A percentile compares a stretch with the other conserved stretches of the same genome.
phyloP scores from a whole-genome alignment of 306 rosid genomes.

The Castanea sativa region DNA sequence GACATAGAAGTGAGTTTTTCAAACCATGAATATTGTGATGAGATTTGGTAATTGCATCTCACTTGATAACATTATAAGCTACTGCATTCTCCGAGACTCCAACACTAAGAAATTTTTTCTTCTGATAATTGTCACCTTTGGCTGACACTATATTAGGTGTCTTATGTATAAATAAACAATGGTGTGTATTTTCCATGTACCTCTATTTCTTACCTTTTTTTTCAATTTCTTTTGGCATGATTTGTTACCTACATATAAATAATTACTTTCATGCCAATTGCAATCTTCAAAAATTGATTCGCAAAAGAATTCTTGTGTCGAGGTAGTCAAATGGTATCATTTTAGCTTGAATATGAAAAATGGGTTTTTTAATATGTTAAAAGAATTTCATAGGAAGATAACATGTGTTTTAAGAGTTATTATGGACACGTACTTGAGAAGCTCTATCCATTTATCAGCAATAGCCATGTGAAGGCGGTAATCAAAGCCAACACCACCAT shows the following conservation, averaged over 20 bases:
- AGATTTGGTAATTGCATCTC: not conserved
- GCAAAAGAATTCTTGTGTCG: not conserved
- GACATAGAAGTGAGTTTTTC: not conserved
- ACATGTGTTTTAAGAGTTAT: slow-evolving; percentile 4
- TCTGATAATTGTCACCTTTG: not conserved
- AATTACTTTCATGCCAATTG: not conserved
- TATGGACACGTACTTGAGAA: slow-evolving; percentile 64
- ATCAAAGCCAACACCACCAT: slow-evolving; percentile 94
- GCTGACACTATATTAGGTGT: not conserved
- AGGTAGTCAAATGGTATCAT: not conserved
- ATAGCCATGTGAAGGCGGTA: slow-evolving; percentile 96
- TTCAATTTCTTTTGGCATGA: not conserved
- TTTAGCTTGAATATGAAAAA: not conserved
- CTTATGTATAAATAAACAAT: not conserved
- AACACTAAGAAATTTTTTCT: not conserved
- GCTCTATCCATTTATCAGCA: slow-evolving; percentile 98
- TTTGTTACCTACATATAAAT: not conserved
- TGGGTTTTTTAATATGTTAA: no score
- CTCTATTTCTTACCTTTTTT: not conserved
- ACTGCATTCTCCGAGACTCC: not conserved
- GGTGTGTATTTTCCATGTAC: not conserved
- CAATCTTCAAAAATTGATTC: not conserved
- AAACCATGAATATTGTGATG: not conserved
- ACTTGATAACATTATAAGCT: not conserved
- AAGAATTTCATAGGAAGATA: slow-evolving; percentile 1